These are phyloP conservation scores for Diospyros lotus DNA, from an alignment of 148 eudicot species.

Conservation along the genomic window DNA sequence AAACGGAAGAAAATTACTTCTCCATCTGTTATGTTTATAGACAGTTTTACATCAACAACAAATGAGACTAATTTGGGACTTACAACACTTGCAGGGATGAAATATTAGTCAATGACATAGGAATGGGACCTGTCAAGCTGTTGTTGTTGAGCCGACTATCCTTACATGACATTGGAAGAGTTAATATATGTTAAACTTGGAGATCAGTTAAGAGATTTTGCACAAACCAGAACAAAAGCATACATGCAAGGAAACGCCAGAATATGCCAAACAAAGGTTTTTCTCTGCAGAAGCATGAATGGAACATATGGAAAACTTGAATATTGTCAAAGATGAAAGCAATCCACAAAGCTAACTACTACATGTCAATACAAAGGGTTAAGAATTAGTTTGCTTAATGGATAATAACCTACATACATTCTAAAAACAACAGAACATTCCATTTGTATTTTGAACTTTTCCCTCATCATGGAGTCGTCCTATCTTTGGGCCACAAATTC, in stretches of 20 bases:
- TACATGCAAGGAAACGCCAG: neutral
- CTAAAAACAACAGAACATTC: no score
- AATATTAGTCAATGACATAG: constrained; percentile 84
- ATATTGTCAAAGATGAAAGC: neutral
- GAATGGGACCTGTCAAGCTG: constrained; percentile 83
- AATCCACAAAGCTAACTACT: no score
- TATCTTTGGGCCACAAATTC: no score
- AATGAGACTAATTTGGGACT: constrained; percentile 25
- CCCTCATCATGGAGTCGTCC: no score
- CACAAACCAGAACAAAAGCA: neutral
- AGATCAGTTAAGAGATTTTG: neutral
- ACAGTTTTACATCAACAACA: neutral
- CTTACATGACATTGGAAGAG: constrained; percentile 37
- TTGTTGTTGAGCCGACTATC: constrained; percentile 95
- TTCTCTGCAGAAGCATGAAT: no score
- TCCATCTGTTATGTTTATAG: no score
- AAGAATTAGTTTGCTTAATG: no score
- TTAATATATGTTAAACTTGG: constrained; percentile 4
- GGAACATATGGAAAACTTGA: neutral
- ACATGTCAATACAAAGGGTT: no score
- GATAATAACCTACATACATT: no score
- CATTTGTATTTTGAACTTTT: no score
- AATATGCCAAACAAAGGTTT: neutral
- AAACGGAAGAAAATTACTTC: neutral
- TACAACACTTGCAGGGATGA: constrained; percentile 87